Base-by-base conservation (phyloP, 148 eudicot species). In the Bassia scoparia region DNA sequence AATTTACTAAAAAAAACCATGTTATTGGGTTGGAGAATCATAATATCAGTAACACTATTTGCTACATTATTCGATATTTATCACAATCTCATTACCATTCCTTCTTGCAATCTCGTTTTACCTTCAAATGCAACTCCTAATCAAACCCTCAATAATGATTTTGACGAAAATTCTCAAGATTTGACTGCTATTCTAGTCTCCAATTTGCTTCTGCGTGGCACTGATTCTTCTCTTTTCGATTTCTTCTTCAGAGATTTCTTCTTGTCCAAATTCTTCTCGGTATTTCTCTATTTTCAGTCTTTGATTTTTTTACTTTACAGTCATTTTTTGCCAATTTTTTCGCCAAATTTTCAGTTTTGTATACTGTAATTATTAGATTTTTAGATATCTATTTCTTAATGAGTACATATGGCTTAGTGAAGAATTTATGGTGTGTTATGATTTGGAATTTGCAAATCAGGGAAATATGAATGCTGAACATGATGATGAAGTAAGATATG, bases 231-330 rank as follows among this genome's bases (percentile, higher is more conserved):
- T 20, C 20, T 43, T 14, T 31, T 46, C 46, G 67, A 63, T 27
- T 13, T 48, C 8, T 70, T 35, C 29, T 43, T 71, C 61, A 29
- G 29, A 31, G 69, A 73, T 21, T 49, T 49, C 69, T 73, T 73
- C 33, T 33, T 73, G 60, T 49, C 76, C 49, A 46, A 62, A 8
- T 73, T 61, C 35, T 34, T 73, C 55, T 48, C 46, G 76, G 76
- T 73, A 48, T 21, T 15, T 34, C 33, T 33, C 33, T 8, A 17
- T 33, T 26, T 17, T 24, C 5, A 2, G 0, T 26, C 11, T 52
- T 27, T 17, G 17, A 14, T 29, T 67, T 46, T 10, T 15, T 2
- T 46, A 15, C 18, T 43, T 23, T 1, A 13, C 8, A n/a, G n/a
- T 21, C 5, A 1, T 9, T 24, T 7, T 23, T 33, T n/a, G 3